A percentile compares a stretch with the other conserved stretches of the same genome.
These are phyloP conservation scores for Caryopteris hybrid DNA, from an alignment of 305 asterid species.

Conservation along the genomic window DNA sequence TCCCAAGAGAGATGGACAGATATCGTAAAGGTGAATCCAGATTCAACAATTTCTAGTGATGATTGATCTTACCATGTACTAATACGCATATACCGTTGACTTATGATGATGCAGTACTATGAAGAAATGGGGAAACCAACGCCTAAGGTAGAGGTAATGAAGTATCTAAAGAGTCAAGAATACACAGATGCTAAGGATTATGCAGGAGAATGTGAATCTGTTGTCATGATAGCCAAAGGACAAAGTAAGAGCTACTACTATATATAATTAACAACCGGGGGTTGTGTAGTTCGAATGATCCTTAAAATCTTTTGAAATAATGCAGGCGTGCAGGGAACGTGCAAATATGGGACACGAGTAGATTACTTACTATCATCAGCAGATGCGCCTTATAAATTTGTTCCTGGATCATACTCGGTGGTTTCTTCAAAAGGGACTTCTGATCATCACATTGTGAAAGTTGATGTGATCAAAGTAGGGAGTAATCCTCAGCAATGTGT, in stretches of 20 bases:
- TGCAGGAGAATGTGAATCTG: slow-evolving; percentile 94
- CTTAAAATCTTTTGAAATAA: not conserved
- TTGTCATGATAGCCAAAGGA: slow-evolving; percentile 95
- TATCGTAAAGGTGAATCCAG: slow-evolving; percentile 56
- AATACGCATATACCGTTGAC: not conserved
- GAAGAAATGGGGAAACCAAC: slow-evolving; percentile 93
- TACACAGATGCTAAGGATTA: slow-evolving; percentile 84
- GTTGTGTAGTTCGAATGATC: not conserved
- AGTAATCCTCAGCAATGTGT: slow-evolving; percentile 22
- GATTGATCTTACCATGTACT: not conserved
- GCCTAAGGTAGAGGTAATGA: slow-evolving; percentile 82
- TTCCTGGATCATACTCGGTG: slow-evolving; percentile 88
- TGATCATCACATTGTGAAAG: slow-evolving; percentile 95
- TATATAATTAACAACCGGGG: not conserved
- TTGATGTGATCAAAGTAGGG: slow-evolving; percentile 54
- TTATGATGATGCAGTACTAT: slow-evolving; percentile 44
- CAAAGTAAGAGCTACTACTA: slow-evolving; percentile 60
- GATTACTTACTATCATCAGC: slow-evolving; percentile 74
- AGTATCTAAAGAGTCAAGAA: slow-evolving; percentile 56
- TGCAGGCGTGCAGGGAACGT: slow-evolving; percentile 92
- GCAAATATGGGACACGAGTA: slow-evolving; percentile 90
- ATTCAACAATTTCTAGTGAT: not conserved
- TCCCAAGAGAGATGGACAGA: slow-evolving; percentile 92
- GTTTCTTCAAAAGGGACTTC: slow-evolving; percentile 92
- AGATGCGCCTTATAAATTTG: slow-evolving; percentile 58